A percentile compares a stretch with the other conserved stretches of the same genome.
phyloP scores from a whole-genome alignment of 225 moss, liverwort and hornwort species.

The Bryum argenteum region DNA sequence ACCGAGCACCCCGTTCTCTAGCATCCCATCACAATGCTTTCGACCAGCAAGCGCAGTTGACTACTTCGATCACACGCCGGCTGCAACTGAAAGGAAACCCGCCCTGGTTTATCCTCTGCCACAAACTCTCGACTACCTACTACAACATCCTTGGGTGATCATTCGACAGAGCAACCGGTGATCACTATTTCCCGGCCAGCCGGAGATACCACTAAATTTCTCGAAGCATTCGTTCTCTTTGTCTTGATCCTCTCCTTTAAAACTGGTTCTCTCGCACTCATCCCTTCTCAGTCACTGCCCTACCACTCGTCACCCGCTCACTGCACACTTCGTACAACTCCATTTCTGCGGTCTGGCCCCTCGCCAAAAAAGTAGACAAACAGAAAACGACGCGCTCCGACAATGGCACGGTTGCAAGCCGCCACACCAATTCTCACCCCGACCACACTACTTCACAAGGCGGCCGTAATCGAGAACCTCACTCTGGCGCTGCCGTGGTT shows the following conservation, averaged over 20 bases:
- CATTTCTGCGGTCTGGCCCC: not conserved
- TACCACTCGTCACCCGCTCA: not conserved
- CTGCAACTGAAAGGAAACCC: not conserved
- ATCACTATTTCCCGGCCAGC: too few relatives aligned
- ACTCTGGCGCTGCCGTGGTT: not conserved
- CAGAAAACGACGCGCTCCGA: not conserved
- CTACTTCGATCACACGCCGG: too few relatives aligned
- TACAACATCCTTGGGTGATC: not conserved
- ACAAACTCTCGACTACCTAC: not conserved
- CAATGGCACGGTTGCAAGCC: not conserved
- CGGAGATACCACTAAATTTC: not conserved
- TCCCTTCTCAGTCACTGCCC: not conserved
- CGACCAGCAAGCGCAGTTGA: not conserved
- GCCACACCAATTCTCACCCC: not conserved
- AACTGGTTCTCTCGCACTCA: not conserved
- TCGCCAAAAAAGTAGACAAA: not conserved
- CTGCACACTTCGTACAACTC: not conserved
- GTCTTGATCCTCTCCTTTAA: not conserved
- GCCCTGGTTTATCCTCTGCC: too few relatives aligned
- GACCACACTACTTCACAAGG: not conserved
- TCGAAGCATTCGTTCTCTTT: not conserved
- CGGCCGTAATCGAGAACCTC: not conserved
- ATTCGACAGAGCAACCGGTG: not conserved
- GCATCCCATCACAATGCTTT: not conserved
- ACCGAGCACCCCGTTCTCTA: not conserved